Base-by-base conservation (phyloP, 352 stramenopile species). In the Globisporangium radiosum region DNA sequence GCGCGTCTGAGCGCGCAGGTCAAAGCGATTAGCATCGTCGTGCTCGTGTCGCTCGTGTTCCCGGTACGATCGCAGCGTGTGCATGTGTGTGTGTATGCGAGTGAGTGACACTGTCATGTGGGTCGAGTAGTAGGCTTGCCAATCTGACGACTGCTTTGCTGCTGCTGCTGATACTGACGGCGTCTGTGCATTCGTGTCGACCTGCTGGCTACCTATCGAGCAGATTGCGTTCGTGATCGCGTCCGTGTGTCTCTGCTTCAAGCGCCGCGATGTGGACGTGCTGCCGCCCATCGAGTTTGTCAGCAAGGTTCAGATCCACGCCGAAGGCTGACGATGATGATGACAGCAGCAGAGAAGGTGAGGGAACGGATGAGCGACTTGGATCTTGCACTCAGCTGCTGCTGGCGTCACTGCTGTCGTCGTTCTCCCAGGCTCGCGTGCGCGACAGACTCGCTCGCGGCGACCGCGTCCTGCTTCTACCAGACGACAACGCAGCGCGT, bases 191-290 rank as follows among this genome's bases (percentile, higher is more conserved):
- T 47, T 5, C 13, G 8, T 6, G 5, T 33, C 25, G 25, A 33
- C 25, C 25, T 33, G 25, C 5, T 10, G 25, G 8, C 11, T 5
- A 13, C 3, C 25, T 3, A 3, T 33, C 25, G 43, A 7, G 43
- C 33, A 90, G 78, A 70, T 85, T 11, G 6, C 62, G 13, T 88
- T 85, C 56, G 55, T 87, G 7, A 3, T 85, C 9, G 61, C 56
- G 33, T 82, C 78, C 0, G 3, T 88, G 2, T 90, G 78, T 45
- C 69, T 92, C 14, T 87, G 81, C 58, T 78, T 87, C 38, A 90
- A 92, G 63, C 72, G 82, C 43, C 62, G 81, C 47, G 80, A 92
- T 49, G 68, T 87, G 63, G 82, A 89, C 50, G 80, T 90, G 15
- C 56, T 79, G n/a, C 82, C 82, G 1, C 44, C 62, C 8, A 70